Evolutionary conservation across 129 eudicot species (phyloP), one percentile per base, ranked within the genome.

Genomic region (Rutidosis leptorrhynchoides): DNA sequence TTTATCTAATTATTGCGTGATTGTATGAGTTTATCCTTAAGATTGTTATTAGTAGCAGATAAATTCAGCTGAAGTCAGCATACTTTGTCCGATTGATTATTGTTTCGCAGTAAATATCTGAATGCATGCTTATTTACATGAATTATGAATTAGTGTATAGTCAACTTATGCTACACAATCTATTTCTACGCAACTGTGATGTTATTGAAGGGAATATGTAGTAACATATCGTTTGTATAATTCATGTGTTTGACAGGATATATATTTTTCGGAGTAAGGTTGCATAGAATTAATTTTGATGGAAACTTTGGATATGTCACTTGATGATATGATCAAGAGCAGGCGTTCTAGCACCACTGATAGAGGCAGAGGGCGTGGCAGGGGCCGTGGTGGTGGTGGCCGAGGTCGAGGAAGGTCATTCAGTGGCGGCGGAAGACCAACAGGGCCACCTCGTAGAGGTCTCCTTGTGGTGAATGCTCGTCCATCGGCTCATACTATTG

Each of bases 321-420:
- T 93, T 37, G 96, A 88, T 60, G 95, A 88, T 69, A 82, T 79
- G 83, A 93, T 93, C 37, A 88, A 86, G 71, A 85, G 77, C 80
- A 85, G 95, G 74, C 83, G 84, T 27, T 6, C 37, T 27, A 49
- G 55, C 28, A 71, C 55, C 67, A 67, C 70, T 26, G 84, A 74
- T 30, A 84, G 86, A 74, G 91, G 92, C 76, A 83, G 91, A 82
- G 96, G 95, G 16, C 83, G 80, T 61, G 95, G 95, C 55, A 75
- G 77, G 84, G 78, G 83, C 37, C 87, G 71, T 4, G 81, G 91
- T 58, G 87, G 96, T 52, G 58, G 90, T 60, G 88, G 97, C 33
- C 74, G 97, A 71, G 95, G 84, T 15, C 67, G 68, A 57, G 83
- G 86, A 70, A 79, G 90, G 62, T 56, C 95, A 43, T 65, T 77